Base-by-base conservation (phyloP, 257 asterid species). In the Solanum pimpinellifolium region DNA sequence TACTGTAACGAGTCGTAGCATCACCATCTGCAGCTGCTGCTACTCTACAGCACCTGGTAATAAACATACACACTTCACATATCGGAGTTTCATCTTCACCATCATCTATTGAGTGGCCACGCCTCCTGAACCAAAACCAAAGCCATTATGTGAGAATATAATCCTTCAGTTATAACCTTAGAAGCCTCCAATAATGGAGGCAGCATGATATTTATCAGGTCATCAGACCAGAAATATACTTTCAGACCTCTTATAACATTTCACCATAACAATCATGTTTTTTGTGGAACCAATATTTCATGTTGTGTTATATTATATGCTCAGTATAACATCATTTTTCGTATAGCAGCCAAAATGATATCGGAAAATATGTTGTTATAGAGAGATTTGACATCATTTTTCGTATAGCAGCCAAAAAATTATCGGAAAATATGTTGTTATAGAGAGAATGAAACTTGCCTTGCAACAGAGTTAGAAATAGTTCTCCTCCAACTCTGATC, bases 401-500 rank as follows among this genome's bases (percentile, higher is more conserved):
- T 37, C 39, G 39, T 37, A 37, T 37, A 37, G 39, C 39, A 37
- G 39, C 39, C 39, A 37, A 37, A 37, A 37, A 37, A 6, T 5
- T 5, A 37, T 37, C 39, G 39, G 39, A 37, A 37, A 37, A 37
- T 37, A 37, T 37, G 39, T 5, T 37, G 39, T 37, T 37, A 37
- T 37, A 37, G 39, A 37, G 85, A 72, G 60, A 82, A 74, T 27
- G 69, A 11, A 83, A 87, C 86, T 89, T 68, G 88, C 92, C 90
- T 86, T 74, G 68, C 83, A 84, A 15, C 33, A 20, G 86, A 84
- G 33, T 83, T 66, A 86, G 46, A 87, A 83, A 80, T 70, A 33
- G 70, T 85, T 88, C 73, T 88, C 85, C 89, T 88, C 7, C 86
- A 35, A 66, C 80, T 88, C 78, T 75, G 85, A 37, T 87, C 82